Conservation (phyloP, 768 basidiomycete genomes). For the Panaeolus papilionaceus region DNA sequence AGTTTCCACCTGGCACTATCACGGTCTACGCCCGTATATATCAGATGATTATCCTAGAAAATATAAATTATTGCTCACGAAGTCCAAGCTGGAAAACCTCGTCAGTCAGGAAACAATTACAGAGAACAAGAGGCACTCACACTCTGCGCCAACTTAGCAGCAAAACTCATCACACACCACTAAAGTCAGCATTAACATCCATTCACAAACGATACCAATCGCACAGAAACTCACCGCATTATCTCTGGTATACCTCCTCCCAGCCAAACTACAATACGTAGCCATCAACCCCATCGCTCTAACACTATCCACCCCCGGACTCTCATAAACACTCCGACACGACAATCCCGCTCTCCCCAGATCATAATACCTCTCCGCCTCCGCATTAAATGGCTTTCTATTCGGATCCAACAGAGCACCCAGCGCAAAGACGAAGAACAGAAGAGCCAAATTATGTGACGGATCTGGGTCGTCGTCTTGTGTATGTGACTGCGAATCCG, state of each 20-base stretch:
- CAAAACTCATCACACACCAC: slow-evolving; percentile 61
- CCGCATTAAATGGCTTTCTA: slow-evolving; percentile 56
- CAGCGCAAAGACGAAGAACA: slow-evolving; percentile 66
- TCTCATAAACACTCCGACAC: slow-evolving; percentile 56
- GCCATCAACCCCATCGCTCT: slow-evolving; percentile 64
- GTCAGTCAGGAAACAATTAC: slow-evolving; percentile 5
- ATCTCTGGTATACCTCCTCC: slow-evolving; percentile 56
- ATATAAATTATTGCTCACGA: slow-evolving; percentile 48
- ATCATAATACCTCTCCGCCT: slow-evolving; percentile 67
- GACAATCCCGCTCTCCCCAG: slow-evolving; percentile 62
- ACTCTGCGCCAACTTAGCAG: slow-evolving; percentile 67
- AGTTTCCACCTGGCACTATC: slow-evolving; percentile 75
- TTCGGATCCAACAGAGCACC: slow-evolving; percentile 65
- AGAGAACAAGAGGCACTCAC: slow-evolving; percentile 29
- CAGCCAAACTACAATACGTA: slow-evolving; percentile 60
- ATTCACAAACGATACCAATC: slow-evolving; percentile 23
- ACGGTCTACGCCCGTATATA: slow-evolving; percentile 52
- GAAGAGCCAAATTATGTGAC: slow-evolving; percentile 58
- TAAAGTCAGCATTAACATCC: slow-evolving; percentile 17
- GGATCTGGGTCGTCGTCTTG: slow-evolving; percentile 21
- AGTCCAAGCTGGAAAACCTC: slow-evolving; percentile 55
- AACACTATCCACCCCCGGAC: slow-evolving; percentile 60
- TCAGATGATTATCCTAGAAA: not conserved
- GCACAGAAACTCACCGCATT: slow-evolving; percentile 41
- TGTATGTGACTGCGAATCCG: slow-evolving; percentile 6